These are phyloP conservation scores for Dryas alaskensis DNA, from an alignment of 306 rosid genomes.

Conservation along the genomic window DNA sequence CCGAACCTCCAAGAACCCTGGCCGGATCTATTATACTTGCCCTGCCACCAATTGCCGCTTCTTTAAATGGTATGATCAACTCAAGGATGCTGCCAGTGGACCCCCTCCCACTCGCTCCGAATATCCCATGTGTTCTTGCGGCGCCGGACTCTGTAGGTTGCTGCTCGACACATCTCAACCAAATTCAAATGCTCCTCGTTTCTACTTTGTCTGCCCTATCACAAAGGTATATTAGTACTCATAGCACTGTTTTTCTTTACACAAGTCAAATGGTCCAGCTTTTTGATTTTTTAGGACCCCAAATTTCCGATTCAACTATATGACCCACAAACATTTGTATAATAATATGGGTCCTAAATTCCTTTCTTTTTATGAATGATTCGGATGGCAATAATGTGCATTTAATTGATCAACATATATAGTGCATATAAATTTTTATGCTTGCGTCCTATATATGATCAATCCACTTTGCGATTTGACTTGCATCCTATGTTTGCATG, in stretches of 20 bases:
- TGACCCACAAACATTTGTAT: too few species aligned
- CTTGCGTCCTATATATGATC: too few species aligned
- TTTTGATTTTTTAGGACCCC: too few species aligned
- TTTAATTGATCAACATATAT: too few species aligned
- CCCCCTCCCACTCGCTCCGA: not conserved
- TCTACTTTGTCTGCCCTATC: slow-evolving; percentile 41
- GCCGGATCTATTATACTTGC: slow-evolving; percentile 21
- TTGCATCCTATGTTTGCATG: not conserved
- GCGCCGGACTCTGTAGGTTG: slow-evolving; percentile 21
- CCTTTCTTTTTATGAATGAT: too few species aligned
- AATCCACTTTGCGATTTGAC: too few species aligned
- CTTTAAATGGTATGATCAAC: slow-evolving; percentile 25
- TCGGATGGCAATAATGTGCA: too few species aligned
- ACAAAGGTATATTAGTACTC: slow-evolving; percentile 26
- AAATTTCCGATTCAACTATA: too few species aligned
- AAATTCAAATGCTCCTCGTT: slow-evolving; percentile 1
- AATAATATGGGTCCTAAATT: too few species aligned
- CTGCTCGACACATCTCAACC: not conserved
- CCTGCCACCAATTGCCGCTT: not conserved
- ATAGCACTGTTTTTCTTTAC: too few species aligned
- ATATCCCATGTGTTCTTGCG: slow-evolving; percentile 13
- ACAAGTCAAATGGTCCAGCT: too few species aligned
- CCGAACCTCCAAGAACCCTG: not conserved
- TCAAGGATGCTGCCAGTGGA: not conserved
- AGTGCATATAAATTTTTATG: too few species aligned